phyloP scores from a whole-genome alignment of 73 alveolate species.

The Paramecium biaurelia region DNA sequence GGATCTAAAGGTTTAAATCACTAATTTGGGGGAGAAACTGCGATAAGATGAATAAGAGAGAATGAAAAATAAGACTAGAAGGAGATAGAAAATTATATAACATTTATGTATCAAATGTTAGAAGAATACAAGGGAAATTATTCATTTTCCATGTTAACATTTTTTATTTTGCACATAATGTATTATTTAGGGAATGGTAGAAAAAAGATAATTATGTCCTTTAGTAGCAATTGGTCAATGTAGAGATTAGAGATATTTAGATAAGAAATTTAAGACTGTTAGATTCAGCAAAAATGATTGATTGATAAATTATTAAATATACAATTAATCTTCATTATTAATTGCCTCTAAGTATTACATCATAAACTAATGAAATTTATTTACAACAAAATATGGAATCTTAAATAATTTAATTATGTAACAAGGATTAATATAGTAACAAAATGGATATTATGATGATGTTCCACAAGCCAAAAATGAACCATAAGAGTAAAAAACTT shows the following conservation, averaged over 20 bases:
- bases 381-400: neutral
- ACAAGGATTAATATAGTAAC: neutral
- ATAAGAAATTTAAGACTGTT: neutral
- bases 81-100: neutral
- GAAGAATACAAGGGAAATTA: neutral
- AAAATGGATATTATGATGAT: slow-evolving; percentile 1
- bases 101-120: neutral
- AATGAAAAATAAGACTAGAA: neutral
- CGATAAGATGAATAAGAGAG: neutral
- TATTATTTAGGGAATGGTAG: neutral
- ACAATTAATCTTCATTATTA: neutral
- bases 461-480: neutral
- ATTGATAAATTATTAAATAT: neutral
- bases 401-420: neutral
- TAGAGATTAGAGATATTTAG: neutral
- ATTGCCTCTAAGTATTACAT: neutral
- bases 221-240: neutral
- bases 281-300: neutral
- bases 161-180: neutral
- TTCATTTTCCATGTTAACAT: neutral
- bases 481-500: neutral
- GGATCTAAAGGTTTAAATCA: neutral
- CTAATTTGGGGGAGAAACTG: neutral
- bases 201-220: neutral
- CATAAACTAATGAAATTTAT: neutral